phyloP scores from a whole-genome alignment of 768 basidiomycete genomes.

The Serendipita sp. region DNA sequence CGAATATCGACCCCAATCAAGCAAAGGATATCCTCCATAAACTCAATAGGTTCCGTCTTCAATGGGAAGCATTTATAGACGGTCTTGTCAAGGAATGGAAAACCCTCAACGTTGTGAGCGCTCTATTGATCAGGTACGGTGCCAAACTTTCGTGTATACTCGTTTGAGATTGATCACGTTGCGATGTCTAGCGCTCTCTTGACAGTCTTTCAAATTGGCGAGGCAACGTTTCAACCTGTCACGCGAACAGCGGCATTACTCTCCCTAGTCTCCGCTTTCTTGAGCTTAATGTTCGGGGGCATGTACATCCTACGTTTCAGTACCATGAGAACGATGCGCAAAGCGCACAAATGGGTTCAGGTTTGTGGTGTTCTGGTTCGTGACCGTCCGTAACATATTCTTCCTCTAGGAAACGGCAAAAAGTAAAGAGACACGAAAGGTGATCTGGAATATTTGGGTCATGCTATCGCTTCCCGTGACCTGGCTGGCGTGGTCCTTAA shows the following conservation, averaged over 20 bases:
- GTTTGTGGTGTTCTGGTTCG: conserved; percentile 18
- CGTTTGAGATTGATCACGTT: background rate
- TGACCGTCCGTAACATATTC: background rate
- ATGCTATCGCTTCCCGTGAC: conserved; percentile 48
- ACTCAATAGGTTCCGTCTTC: conserved; percentile 42
- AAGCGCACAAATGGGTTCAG: conserved; percentile 58
- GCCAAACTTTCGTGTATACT: background rate
- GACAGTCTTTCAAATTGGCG: conserved; percentile 42
- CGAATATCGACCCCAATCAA: conserved; percentile 20
- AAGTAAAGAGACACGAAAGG: conserved; percentile 28
- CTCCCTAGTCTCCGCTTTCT: conserved; percentile 48
- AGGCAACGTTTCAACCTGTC: conserved; percentile 40
- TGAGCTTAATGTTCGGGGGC: conserved; percentile 59
- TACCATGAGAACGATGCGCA: conserved; percentile 55
- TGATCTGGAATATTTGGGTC: conserved; percentile 55
- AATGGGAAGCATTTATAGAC: conserved; percentile 60
- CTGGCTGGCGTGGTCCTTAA: conserved; percentile 63
- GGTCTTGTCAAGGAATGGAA: conserved; percentile 22
- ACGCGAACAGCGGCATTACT: conserved; percentile 45
- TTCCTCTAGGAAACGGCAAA: conserved; percentile 32
- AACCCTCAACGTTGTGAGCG: conserved; percentile 32
- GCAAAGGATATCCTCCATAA: background rate
- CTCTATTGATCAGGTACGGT: conserved; percentile 35
- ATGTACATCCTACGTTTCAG: conserved; percentile 57
- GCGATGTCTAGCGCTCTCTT: conserved; percentile 40